Evolutionary conservation across 495 filamentous ascomycete genomes (phyloP).

Genomic region (Aspergillus affinis): DNA sequence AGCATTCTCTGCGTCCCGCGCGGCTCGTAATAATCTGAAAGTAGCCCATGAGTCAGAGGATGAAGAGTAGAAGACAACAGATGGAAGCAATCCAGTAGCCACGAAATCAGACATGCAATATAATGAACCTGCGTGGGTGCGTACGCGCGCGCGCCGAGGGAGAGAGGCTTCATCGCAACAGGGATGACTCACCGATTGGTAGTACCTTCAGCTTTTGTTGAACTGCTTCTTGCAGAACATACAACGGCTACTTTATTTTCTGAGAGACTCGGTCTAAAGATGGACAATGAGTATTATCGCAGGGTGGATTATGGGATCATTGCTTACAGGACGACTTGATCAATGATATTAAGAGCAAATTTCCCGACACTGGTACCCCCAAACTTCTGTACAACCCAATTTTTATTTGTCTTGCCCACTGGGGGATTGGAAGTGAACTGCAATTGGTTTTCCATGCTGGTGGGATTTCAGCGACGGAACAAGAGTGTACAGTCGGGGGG

Average conservation of each 20-base stretch:
- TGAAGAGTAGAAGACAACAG: neutral
- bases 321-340: conserved; percentile 69
- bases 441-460: conserved; percentile 21
- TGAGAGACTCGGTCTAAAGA: conserved; percentile 60
- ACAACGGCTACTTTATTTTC: conserved; percentile 78
- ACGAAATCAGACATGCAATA: neutral
- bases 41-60: conserved; percentile 2
- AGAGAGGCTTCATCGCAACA: neutral
- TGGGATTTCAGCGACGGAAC: conserved; percentile 2
- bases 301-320: neutral
- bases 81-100: neutral
- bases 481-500: conserved; percentile 11
- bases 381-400: conserved; percentile 85
- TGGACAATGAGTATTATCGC: conserved; percentile 7
- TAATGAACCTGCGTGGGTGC: neutral
- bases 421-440: conserved; percentile 14
- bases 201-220: conserved; percentile 86
- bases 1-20: conserved; percentile 64
- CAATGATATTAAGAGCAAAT: conserved; percentile 67
- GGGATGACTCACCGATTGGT: conserved; percentile 80
- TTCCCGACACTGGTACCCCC: conserved; percentile 76
- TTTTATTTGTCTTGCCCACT: conserved; percentile 21
- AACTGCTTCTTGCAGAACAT: conserved; percentile 88
- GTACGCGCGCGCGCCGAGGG: too few species aligned
- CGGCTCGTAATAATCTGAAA: conserved; percentile 63